Evolutionary conservation across 2,329 filamentous ascomycete genomes (phyloP).

Genomic region (Drechslera avenae): DNA sequence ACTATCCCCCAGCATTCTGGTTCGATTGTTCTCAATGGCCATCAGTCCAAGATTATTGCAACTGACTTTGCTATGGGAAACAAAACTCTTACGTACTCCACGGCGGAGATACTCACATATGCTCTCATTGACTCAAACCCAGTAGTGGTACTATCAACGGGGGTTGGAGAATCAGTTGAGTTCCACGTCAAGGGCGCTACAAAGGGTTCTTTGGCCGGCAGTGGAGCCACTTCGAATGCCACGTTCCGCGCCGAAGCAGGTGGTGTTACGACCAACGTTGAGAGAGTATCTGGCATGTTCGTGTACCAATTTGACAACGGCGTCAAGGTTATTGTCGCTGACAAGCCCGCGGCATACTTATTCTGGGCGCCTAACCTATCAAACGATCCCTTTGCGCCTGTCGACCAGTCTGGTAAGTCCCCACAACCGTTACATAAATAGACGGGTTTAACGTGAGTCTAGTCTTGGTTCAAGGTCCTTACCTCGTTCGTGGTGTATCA

Average conservation of each 20-base stretch:
- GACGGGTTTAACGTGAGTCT: constrained; percentile 8
- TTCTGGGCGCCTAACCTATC: constrained; percentile 50
- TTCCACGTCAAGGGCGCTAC: constrained; percentile 47
- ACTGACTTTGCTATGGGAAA: constrained; percentile 63
- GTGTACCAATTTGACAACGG: constrained; percentile 47
- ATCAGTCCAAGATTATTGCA: constrained; percentile 66
- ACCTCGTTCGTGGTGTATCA: constrained; percentile 46
- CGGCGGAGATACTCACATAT: constrained; percentile 58
- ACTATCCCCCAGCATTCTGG: constrained; percentile 59
- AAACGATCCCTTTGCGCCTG: constrained; percentile 46
- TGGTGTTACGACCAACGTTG: constrained; percentile 43
- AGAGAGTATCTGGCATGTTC: constrained; percentile 37
- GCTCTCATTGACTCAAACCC: constrained; percentile 45
- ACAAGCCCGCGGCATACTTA: constrained; percentile 46
- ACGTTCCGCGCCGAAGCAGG: constrained; percentile 50
- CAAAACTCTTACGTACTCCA: constrained; percentile 60
- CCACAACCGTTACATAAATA: neutral
- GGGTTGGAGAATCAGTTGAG: constrained; percentile 48
- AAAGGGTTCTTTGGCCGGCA: constrained; percentile 48
- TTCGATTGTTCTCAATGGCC: constrained; percentile 61
- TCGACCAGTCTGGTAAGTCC: constrained; percentile 39
- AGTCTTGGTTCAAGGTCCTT: constrained; percentile 49
- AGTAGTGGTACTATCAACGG: constrained; percentile 49
- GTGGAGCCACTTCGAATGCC: constrained; percentile 51
- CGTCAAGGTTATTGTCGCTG: constrained; percentile 45